A percentile compares a stretch with the other conserved stretches of the same genome.
Conservation (phyloP, 768 basidiomycete species). For the Kwoniella mangroviensis region DNA sequence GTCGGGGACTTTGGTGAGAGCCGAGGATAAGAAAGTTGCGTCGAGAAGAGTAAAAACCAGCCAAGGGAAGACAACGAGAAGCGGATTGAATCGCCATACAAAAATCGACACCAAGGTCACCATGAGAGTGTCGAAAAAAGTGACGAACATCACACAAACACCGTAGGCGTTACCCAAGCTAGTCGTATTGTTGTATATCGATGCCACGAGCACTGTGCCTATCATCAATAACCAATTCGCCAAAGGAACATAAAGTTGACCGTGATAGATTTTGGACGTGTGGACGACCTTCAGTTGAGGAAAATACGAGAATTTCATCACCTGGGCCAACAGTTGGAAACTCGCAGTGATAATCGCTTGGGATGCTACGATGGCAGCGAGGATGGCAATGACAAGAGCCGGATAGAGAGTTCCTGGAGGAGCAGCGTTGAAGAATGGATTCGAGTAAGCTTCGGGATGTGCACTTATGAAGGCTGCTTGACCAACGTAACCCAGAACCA, state of each 20-base stretch:
- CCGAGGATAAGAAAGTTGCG: conserved; percentile 1
- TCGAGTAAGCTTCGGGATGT: conserved; percentile 6
- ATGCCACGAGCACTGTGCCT: conserved; percentile 5
- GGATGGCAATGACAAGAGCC: not conserved
- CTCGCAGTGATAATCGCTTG: conserved; percentile 15
- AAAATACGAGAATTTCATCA: conserved; percentile 5
- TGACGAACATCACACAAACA: conserved; percentile 14
- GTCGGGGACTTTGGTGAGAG: conserved; percentile 9
- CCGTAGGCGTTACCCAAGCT: conserved; percentile 10
- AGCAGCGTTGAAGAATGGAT: conserved; percentile 11
- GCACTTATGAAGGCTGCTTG: conserved; percentile 9
- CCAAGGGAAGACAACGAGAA: not conserved
- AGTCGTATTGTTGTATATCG: not conserved
- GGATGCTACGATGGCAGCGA: conserved; percentile 4
- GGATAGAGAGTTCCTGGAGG: conserved; percentile 10
- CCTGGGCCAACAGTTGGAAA: not conserved
- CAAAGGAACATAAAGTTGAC: conserved; percentile 1
- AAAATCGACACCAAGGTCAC: not conserved
- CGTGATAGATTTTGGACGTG: conserved; percentile 2
- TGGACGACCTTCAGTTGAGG: not conserved
- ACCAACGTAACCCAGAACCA: conserved; percentile 2
- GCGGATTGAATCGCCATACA: not conserved
- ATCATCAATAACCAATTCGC: conserved; percentile 12
- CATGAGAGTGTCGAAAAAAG: conserved; percentile 12
- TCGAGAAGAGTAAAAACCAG: conserved; percentile 1